Conservation (phyloP, 768 basidiomycete species). For the Leucocoprinus birnbaumii region DNA sequence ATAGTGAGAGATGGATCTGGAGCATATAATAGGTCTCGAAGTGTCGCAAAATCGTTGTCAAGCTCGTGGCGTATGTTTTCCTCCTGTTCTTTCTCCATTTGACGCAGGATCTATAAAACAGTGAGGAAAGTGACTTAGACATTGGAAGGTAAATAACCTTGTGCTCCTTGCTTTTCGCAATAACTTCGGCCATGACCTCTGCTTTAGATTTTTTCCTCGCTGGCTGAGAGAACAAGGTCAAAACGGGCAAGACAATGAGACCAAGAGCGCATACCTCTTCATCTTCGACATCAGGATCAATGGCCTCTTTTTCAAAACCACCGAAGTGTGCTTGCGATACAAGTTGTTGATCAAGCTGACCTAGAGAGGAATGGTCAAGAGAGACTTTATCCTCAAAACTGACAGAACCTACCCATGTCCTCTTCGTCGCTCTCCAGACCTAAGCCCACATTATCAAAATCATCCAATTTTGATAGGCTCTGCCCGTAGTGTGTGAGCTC, state of each 20-base stretch:
- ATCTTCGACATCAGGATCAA: conserved; percentile 49
- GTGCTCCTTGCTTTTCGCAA: conserved; percentile 95
- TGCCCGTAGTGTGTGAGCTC: conserved; percentile 92
- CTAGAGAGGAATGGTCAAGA: conserved; percentile 26
- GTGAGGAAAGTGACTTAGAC: conserved; percentile 10
- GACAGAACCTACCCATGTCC: conserved; percentile 34
- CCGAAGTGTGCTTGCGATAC: conserved; percentile 80
- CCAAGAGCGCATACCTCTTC: conserved; percentile 34
- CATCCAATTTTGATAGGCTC: conserved; percentile 80
- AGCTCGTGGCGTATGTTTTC: conserved; percentile 85
- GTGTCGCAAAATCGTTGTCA: conserved; percentile 81
- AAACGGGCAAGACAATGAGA: neutral
- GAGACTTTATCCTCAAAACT: neutral
- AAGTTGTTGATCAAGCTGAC: conserved; percentile 63
- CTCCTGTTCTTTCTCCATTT: conserved; percentile 83
- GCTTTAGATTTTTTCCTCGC: conserved; percentile 87
- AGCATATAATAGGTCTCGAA: conserved; percentile 71
- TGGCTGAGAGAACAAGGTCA: conserved; percentile 44
- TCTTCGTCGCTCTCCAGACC: conserved; percentile 59
- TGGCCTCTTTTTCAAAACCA: conserved; percentile 79
- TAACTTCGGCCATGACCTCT: conserved; percentile 97
- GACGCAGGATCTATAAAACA: conserved; percentile 65
- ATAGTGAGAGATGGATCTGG: conserved; percentile 45
- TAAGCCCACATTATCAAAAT: conserved; percentile 74
- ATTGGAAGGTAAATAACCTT: conserved; percentile 55